A percentile compares a stretch with the other conserved stretches of the same genome.
Conservation (phyloP, 805 yeast genomes). For the Candida coleopterorum region DNA sequence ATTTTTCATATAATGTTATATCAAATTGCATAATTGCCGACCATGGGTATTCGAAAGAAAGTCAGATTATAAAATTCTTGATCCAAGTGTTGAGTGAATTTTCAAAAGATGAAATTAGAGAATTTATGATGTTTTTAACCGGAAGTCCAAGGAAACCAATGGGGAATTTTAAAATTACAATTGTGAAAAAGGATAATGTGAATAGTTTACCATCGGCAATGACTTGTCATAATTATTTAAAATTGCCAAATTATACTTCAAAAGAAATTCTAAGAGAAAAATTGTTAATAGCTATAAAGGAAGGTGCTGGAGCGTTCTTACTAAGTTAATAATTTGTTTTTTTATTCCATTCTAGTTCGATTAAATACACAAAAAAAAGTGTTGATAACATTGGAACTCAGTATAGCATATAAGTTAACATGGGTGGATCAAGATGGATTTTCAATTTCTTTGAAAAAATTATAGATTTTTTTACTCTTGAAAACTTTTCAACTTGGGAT, state of each 20-base stretch:
- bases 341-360: no score
- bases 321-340: no score
- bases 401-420: no score
- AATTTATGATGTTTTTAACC: constrained; percentile 80
- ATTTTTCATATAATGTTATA: constrained; percentile 72
- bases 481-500: no score
- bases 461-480: no score
- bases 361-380: no score
- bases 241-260: constrained; percentile 76
- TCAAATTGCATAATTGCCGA: constrained; percentile 67
- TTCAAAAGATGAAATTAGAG: constrained; percentile 51
- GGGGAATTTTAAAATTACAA: constrained; percentile 91
- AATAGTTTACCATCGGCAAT: constrained; percentile 88
- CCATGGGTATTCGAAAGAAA: constrained; percentile 80
- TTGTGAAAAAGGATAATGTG: constrained; percentile 81
- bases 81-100: constrained; percentile 60
- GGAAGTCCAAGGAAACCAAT: constrained; percentile 92
- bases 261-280: constrained; percentile 55
- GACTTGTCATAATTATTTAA: constrained; percentile 96
- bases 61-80: constrained; percentile 56
- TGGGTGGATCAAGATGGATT: no score
- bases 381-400: no score
- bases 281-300: constrained; percentile 67
- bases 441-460: no score
- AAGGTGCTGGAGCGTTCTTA: constrained; percentile 85